Conservation (phyloP, 2,329 filamentous ascomycete species). For the Colletotrichum abscissum region DNA sequence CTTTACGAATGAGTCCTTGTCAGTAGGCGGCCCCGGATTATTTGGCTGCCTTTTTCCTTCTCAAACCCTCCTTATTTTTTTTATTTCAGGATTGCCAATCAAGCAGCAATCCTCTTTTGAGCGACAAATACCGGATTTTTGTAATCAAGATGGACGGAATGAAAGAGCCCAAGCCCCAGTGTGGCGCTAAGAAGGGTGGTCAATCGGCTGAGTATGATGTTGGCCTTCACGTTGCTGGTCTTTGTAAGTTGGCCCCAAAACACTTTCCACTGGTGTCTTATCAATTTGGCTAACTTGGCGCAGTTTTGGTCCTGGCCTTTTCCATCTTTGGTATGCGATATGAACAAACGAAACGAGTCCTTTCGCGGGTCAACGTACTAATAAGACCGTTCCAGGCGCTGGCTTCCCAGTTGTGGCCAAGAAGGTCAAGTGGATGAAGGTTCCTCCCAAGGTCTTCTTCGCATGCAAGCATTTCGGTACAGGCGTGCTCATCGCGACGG, state of each 20-base stretch:
- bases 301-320: slow-evolving; percentile 53
- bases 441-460: slow-evolving; percentile 68
- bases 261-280: neutral
- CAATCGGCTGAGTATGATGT: slow-evolving; percentile 51
- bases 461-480: slow-evolving; percentile 76
- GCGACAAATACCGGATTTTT: slow-evolving; percentile 11
- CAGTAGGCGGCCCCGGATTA: slow-evolving; percentile 39
- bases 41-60: slow-evolving; percentile 34
- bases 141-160: slow-evolving; percentile 42
- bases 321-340: slow-evolving; percentile 50
- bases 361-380: slow-evolving; percentile 19
- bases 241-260: slow-evolving; percentile 49
- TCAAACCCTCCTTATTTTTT: slow-evolving; percentile 36
- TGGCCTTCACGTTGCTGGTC: slow-evolving; percentile 51
- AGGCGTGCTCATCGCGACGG: slow-evolving; percentile 77
- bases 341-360: neutral
- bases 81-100: slow-evolving; percentile 26
- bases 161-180: slow-evolving; percentile 49
- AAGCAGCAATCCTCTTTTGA: slow-evolving; percentile 28
- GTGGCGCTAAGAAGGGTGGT: slow-evolving; percentile 49
- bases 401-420: slow-evolving; percentile 65
- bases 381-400: slow-evolving; percentile 48
- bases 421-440: slow-evolving; percentile 68
- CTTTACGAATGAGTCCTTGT: slow-evolving; percentile 34
- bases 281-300: slow-evolving; percentile 27